phyloP scores from a whole-genome alignment of 2,329 filamentous ascomycete genomes.

The Sclerotinia minor region DNA sequence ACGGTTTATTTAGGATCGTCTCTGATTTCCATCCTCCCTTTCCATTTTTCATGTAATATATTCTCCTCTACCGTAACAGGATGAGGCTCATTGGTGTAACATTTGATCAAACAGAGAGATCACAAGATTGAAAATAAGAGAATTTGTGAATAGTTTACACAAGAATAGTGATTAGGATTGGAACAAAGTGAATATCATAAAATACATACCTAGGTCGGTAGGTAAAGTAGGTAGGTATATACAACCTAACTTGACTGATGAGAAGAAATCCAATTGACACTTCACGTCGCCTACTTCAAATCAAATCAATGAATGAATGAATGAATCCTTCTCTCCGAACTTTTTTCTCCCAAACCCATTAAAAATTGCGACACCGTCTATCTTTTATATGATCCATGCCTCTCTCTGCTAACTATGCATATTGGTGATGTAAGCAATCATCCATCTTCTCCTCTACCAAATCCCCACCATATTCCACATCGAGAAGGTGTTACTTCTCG shows the following conservation, averaged over 20 bases:
- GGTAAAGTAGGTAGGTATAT: too few species aligned
- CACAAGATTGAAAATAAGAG: neutral
- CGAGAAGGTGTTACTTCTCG: neutral
- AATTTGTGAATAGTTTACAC: too few species aligned
- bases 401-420: neutral
- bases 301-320: neutral
- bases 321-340: neutral
- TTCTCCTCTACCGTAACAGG: too few species aligned
- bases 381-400: neutral
- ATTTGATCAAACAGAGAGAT: too few species aligned
- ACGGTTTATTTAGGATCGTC: neutral
- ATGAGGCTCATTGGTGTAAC: neutral
- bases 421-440: neutral
- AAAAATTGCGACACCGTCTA: neutral
- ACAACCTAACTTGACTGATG: neutral
- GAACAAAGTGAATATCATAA: neutral
- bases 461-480: neutral
- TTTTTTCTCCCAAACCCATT: too few species aligned
- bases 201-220: neutral
- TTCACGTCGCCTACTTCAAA: neutral
- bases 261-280: neutral
- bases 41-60: neutral
- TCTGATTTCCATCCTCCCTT: neutral
- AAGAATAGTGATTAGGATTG: too few species aligned
- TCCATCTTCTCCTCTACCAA: too few species aligned